Conservation (phyloP, 768 basidiomycete genomes). For the Calocybe cyanea region DNA sequence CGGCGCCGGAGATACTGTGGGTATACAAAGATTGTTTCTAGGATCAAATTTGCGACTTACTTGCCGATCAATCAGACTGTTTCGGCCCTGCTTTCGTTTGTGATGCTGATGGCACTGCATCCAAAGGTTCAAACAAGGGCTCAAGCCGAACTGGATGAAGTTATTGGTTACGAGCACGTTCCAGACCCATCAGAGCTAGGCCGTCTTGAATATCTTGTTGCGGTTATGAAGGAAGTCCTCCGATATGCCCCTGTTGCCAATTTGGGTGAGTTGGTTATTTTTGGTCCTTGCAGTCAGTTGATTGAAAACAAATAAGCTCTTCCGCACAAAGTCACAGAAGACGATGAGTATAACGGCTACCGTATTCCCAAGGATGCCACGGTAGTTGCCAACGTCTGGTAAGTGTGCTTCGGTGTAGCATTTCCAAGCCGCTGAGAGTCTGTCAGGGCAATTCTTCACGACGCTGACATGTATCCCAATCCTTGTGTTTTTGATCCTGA, state of each 20-base stretch:
- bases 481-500: conserved; percentile 37
- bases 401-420: conserved; percentile 1
- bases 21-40: conserved; percentile 2
- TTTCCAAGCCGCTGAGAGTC: not conserved
- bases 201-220: conserved; percentile 28
- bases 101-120: conserved; percentile 46
- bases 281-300: not conserved
- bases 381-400: conserved; percentile 47
- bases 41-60: not conserved
- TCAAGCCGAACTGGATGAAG: conserved; percentile 38
- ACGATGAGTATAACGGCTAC: conserved; percentile 43
- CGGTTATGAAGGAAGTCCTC: conserved; percentile 37
- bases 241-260: conserved; percentile 39
- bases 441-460: conserved; percentile 40
- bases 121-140: conserved; percentile 36
- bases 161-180: conserved; percentile 25
- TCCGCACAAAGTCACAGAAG: conserved; percentile 36
- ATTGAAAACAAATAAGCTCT: conserved; percentile 24
- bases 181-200: conserved; percentile 30
- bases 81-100: conserved; percentile 41
- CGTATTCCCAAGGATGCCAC: conserved; percentile 42
- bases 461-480: conserved; percentile 36
- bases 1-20: conserved; percentile 42
- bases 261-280: conserved; percentile 24
- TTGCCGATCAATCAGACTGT: conserved; percentile 33